These are phyloP conservation scores for Cinnamomum micranthum DNA, from an alignment of 164 flowering plant genomes.

Conservation along the genomic window DNA sequence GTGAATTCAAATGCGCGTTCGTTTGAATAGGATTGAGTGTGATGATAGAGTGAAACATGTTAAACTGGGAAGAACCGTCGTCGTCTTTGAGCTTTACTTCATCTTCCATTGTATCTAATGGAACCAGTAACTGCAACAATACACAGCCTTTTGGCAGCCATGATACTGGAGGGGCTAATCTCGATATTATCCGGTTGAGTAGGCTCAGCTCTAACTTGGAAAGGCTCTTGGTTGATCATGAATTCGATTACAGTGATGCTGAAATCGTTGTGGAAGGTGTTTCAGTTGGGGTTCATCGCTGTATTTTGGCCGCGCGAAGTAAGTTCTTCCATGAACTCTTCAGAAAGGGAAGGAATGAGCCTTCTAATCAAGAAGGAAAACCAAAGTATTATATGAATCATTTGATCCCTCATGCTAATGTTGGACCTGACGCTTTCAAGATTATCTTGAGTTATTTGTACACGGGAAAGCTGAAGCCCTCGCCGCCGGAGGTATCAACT, in stretches of 20 bases:
- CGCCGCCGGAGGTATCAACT: constrained; percentile 56
- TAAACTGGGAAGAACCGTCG: constrained; percentile 35
- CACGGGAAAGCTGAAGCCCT: constrained; percentile 59
- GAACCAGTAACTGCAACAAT: constrained; percentile 23
- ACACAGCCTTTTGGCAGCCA: constrained; percentile 16
- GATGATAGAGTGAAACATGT: constrained; percentile 12
- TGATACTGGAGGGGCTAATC: constrained; percentile 27
- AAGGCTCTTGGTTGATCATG: constrained; percentile 37
- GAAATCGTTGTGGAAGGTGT: constrained; percentile 51
- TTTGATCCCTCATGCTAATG: constrained; percentile 51
- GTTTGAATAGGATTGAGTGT: neutral
- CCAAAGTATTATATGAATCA: constrained; percentile 46
- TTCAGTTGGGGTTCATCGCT: constrained; percentile 52
- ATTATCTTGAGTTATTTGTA: constrained; percentile 59
- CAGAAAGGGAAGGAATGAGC: constrained; percentile 17
- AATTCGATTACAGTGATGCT: constrained; percentile 50
- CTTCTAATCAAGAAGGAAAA: constrained; percentile 31
- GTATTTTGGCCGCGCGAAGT: constrained; percentile 67
- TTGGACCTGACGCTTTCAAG: constrained; percentile 61
- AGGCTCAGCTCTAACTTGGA: constrained; percentile 59
- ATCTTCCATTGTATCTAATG: constrained; percentile 55
- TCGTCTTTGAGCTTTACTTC: constrained; percentile 60
- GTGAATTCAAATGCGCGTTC: neutral
- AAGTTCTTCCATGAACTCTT: constrained; percentile 51
- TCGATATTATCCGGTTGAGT: constrained; percentile 43